phyloP scores from a whole-genome alignment of 2,329 filamentous ascomycete genomes.

The Phyllosticta paracitricarpa region DNA sequence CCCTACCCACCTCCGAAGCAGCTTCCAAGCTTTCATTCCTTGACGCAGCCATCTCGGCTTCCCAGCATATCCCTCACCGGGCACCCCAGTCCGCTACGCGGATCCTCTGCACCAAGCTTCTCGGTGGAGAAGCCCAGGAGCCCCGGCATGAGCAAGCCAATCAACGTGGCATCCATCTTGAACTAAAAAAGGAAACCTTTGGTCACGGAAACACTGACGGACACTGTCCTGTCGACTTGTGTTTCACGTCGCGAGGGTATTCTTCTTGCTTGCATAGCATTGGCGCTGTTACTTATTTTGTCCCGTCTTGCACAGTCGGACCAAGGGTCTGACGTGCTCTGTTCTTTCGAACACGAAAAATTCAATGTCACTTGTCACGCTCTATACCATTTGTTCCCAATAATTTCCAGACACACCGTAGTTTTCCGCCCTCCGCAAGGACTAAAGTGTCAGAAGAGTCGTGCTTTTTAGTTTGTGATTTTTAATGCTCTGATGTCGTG shows the following conservation, averaged over 20 bases:
- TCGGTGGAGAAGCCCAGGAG: constrained; percentile 8
- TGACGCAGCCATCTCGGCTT: constrained; percentile 21
- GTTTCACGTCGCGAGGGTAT: background rate
- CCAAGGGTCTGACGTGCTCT: background rate
- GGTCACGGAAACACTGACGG: background rate
- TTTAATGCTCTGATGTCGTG: background rate
- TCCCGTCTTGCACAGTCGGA: background rate
- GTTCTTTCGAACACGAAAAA: background rate
- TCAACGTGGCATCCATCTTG: constrained; percentile 4
- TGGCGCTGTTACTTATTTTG: constrained; percentile 1
- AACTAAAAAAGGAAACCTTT: background rate
- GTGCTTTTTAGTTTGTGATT: background rate
- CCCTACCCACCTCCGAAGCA: constrained; percentile 20
- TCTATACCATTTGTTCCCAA: constrained; percentile 4
- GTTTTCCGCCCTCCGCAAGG: background rate
- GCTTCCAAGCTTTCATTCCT: constrained; percentile 23
- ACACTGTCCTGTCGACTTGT: background rate
- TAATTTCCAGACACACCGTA: background rate
- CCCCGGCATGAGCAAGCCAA: constrained; percentile 3
- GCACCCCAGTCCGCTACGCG: background rate
- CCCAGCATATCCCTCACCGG: constrained; percentile 1
- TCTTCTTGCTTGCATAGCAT: constrained; percentile 7
- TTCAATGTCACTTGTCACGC: background rate
- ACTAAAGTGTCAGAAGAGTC: background rate
- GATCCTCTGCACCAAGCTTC: constrained; percentile 13